A percentile compares a stretch with the other conserved stretches of the same genome.
Conservation (phyloP, 495 filamentous ascomycete species). For the Saxophila tyrrhenica region DNA sequence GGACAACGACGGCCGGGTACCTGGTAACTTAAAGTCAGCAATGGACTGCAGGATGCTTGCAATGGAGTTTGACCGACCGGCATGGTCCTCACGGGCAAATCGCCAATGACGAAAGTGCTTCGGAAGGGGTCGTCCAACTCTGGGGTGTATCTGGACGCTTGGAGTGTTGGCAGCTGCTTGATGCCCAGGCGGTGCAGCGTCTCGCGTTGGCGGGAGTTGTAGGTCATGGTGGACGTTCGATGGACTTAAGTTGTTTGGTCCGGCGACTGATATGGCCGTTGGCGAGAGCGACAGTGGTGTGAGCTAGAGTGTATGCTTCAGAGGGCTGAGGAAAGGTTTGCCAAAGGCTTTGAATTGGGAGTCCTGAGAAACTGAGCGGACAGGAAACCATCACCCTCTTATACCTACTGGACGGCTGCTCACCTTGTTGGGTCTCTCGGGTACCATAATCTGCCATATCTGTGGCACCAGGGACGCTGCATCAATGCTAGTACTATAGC, state of each 20-base stretch:
- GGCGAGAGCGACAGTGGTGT: background rate
- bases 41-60: background rate
- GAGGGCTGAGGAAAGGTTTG: background rate
- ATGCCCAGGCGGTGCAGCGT: constrained; percentile 16
- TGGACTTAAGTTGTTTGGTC: background rate
- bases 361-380: background rate
- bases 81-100: constrained; percentile 15
- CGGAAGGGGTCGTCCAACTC: constrained; percentile 1
- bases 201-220: constrained; percentile 19
- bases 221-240: constrained; percentile 8
- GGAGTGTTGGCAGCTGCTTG: constrained; percentile 7
- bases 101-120: background rate
- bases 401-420: background rate
- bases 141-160: background rate
- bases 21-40: constrained; percentile 10
- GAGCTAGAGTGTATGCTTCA: background rate
- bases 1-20: constrained; percentile 30
- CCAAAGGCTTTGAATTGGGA: background rate
- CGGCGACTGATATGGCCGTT: background rate
- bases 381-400: background rate
- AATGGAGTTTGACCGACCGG: constrained; percentile 5
- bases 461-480: background rate
- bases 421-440: background rate
- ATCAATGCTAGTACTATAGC: background rate
- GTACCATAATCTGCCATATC: background rate